phyloP scores from a whole-genome alignment of 371 early-diverging fungal genomes.

The Rhizopus microsporus region DNA sequence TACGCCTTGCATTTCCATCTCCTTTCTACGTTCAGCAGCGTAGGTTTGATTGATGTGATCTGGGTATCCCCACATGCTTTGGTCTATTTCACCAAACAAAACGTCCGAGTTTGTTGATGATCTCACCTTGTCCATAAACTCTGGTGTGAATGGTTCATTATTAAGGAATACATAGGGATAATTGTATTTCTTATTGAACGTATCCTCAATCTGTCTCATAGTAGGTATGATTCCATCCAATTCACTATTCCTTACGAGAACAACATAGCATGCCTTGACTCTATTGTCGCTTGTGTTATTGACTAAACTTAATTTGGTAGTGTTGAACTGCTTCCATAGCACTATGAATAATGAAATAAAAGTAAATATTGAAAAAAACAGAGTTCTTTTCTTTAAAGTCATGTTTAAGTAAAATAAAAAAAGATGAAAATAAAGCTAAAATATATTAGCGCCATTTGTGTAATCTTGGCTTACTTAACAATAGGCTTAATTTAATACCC shows the following conservation, averaged over 20 bases:
- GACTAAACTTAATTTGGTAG: too few relatives aligned
- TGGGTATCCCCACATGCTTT: slow-evolving; percentile 82
- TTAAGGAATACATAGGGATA: slow-evolving; percentile 78
- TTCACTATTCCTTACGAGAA: slow-evolving; percentile 75
- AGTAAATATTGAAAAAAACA: too few relatives aligned
- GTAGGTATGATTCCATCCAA: slow-evolving; percentile 58
- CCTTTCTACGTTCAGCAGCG: slow-evolving; percentile 56
- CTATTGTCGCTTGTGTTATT: slow-evolving; percentile 10
- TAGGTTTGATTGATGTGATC: slow-evolving; percentile 68
- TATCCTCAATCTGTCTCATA: slow-evolving; percentile 38
- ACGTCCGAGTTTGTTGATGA: slow-evolving; percentile 52
- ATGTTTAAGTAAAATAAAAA: too few relatives aligned
- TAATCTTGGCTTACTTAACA: too few relatives aligned
- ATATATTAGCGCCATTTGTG: too few relatives aligned
- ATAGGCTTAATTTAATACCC: too few relatives aligned
- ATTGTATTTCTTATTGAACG: slow-evolving; percentile 25
- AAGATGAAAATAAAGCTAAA: too few relatives aligned
- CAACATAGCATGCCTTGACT: slow-evolving; percentile 46
- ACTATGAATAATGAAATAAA: too few relatives aligned
- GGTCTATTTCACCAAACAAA: slow-evolving; percentile 54
- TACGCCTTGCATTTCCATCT: slow-evolving; percentile 58
- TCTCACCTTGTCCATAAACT: slow-evolving; percentile 63
- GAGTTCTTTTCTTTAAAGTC: too few relatives aligned
- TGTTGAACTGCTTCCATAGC: too few relatives aligned
- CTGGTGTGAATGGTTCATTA: slow-evolving; percentile 74